These are phyloP conservation scores for Agrocybe chaxingu DNA, from an alignment of 768 basidiomycete species.

Conservation along the genomic window DNA sequence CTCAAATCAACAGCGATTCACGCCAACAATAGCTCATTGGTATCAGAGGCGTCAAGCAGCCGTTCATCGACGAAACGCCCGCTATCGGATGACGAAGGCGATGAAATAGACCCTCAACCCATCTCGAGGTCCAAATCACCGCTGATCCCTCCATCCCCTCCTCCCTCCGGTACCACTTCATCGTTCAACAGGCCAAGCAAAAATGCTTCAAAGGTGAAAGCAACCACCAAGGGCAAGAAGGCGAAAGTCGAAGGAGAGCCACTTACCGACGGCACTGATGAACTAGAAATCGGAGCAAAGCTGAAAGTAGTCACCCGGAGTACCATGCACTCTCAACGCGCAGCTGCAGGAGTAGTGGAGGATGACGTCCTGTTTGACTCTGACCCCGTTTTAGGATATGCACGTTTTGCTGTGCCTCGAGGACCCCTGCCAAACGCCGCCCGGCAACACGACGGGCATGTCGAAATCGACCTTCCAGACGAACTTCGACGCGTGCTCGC, in stretches of 20 bases:
- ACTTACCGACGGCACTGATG: slow-evolving; percentile 26
- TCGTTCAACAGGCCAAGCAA: slow-evolving; percentile 18
- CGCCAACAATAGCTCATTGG: slow-evolving; percentile 2
- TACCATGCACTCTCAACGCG: slow-evolving; percentile 14
- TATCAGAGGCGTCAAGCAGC: slow-evolving; percentile 10
- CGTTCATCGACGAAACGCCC: slow-evolving; percentile 42
- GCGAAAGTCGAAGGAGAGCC: slow-evolving; percentile 33
- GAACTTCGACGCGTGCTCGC: slow-evolving; percentile 63
- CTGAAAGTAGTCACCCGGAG: slow-evolving; percentile 32
- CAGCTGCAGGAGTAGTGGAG: slow-evolving; percentile 19
- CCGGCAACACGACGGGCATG: slow-evolving; percentile 28
- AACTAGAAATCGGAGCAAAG: slow-evolving; percentile 23
- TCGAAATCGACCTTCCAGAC: slow-evolving; percentile 64
- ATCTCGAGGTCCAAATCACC: slow-evolving; percentile 21
- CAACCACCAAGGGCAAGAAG: slow-evolving; percentile 41
- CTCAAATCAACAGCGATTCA: slow-evolving; percentile 1
- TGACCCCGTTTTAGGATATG: slow-evolving; percentile 30
- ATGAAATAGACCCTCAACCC: slow-evolving; percentile 16
- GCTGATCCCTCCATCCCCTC: slow-evolving; percentile 72
- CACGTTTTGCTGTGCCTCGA: slow-evolving; percentile 29
- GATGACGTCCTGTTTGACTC: slow-evolving; percentile 29
- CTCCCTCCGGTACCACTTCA: slow-evolving; percentile 32
- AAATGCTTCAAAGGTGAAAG: slow-evolving; percentile 33
- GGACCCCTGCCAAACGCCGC: slow-evolving; percentile 17
- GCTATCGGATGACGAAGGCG: slow-evolving; percentile 30